Percentiles rank a stretch among this genome's conserved stretches.
Evolutionary conservation across 352 stramenopile genomes (phyloP).

Genomic region (Phytophthora hybrid): DNA sequence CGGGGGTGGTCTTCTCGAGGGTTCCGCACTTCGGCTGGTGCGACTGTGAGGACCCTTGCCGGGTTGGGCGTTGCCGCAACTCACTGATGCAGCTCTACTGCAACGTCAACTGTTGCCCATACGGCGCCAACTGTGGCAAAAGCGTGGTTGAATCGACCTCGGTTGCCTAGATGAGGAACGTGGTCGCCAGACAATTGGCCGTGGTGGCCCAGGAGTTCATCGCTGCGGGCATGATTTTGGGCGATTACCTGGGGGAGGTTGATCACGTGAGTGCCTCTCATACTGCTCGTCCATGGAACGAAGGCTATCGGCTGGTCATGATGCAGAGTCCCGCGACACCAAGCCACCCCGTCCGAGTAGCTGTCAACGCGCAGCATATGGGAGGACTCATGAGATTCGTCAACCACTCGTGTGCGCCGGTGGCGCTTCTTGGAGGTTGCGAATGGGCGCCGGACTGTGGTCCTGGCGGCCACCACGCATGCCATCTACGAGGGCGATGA

Average conservation of each 20-base stretch:
- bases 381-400: too few species aligned
- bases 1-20: neutral
- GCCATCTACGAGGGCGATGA: neutral
- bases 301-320: slow-evolving; percentile 8
- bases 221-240: neutral
- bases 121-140: slow-evolving; percentile 10
- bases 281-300: neutral
- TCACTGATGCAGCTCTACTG: slow-evolving; percentile 13
- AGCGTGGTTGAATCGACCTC: neutral
- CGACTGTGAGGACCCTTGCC: neutral
- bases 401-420: neutral
- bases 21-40: slow-evolving; percentile 15
- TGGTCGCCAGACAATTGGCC: neutral
- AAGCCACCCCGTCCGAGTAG: too few species aligned
- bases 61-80: slow-evolving; percentile 2
- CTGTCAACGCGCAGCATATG: too few species aligned
- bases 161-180: neutral
- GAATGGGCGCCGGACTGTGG: neutral
- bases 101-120: slow-evolving; percentile 6
- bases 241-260: slow-evolving; percentile 17
- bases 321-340: neutral
- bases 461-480: neutral
- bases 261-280: neutral
- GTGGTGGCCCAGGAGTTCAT: slow-evolving; percentile 1
- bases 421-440: neutral